These are phyloP conservation scores for Phytophthora pinifolia DNA, from an alignment of 352 stramenopile species.

Conservation along the genomic window DNA sequence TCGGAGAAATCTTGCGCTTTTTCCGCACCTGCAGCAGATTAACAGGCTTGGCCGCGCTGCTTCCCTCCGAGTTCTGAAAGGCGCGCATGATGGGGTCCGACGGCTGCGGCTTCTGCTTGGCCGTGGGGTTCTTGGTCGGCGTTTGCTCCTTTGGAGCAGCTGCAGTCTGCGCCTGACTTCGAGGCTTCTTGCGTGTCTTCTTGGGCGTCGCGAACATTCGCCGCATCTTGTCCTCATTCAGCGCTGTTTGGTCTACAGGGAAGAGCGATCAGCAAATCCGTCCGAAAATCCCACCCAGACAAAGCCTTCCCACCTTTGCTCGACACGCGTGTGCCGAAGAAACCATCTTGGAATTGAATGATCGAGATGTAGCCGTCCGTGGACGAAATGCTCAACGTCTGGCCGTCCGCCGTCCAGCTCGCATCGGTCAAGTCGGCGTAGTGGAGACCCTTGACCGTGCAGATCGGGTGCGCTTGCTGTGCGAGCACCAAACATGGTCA, in stretches of 20 bases:
- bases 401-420: conserved; percentile 91
- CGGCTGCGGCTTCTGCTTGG: conserved; percentile 34
- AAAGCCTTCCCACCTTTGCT: conserved; percentile 23
- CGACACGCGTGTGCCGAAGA: conserved; percentile 62
- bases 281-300: background rate
- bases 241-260: conserved; percentile 35
- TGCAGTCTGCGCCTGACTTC: conserved; percentile 16
- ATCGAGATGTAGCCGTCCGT: conserved; percentile 96
- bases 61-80: conserved; percentile 27
- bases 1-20: conserved; percentile 75
- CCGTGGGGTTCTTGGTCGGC: conserved; percentile 16
- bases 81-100: conserved; percentile 20
- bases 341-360: conserved; percentile 88
- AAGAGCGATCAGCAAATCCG: background rate
- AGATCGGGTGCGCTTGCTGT: conserved; percentile 83
- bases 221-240: conserved; percentile 54
- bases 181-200: conserved; percentile 60
- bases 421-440: conserved; percentile 95
- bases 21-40: conserved; percentile 83
- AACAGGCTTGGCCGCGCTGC: conserved; percentile 25
- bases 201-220: conserved; percentile 69
- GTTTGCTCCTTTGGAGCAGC: conserved; percentile 19
- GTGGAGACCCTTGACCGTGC: conserved; percentile 90
- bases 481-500: conserved; percentile 3
- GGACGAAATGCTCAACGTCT: conserved; percentile 92